Conservation (phyloP, 257 asterid genomes). For the Jacaranda copaia region DNA sequence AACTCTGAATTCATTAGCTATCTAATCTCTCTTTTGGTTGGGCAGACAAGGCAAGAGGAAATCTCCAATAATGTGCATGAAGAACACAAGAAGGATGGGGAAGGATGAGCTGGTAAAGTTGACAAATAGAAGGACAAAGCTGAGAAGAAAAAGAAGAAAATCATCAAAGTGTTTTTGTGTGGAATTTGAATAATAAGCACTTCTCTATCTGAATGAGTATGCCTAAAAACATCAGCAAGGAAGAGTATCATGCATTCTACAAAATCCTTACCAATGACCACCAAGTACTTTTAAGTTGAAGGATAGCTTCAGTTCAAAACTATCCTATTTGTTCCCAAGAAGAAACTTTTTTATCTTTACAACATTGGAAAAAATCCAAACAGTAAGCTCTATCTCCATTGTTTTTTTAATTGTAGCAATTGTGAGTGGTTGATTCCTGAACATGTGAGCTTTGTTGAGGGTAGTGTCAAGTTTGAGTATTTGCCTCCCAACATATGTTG, state of each 20-base stretch:
- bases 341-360: constrained; percentile 73
- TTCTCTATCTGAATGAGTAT: no score
- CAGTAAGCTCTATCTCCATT: constrained; percentile 70
- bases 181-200: constrained; percentile 68
- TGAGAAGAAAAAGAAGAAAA: constrained; percentile 67
- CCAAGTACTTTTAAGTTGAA: constrained; percentile 72
- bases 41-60: constrained; percentile 71
- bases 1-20: constrained; percentile 76
- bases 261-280: constrained; percentile 71
- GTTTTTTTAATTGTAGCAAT: constrained; percentile 74
- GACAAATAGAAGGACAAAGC: constrained; percentile 68
- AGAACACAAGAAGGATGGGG: constrained; percentile 71
- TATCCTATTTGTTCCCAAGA: constrained; percentile 66
- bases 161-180: constrained; percentile 70
- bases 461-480: constrained; percentile 72
- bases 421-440: constrained; percentile 74
- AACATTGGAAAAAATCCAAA: constrained; percentile 67
- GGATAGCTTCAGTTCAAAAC: constrained; percentile 78
- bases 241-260: constrained; percentile 76
- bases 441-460: constrained; percentile 65
- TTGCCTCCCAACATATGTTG: constrained; percentile 75
- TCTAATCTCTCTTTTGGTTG: constrained; percentile 67
- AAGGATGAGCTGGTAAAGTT: constrained; percentile 66
- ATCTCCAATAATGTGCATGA: constrained; percentile 76
- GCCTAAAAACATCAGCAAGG: constrained; percentile 72